Percentiles rank a stretch among this genome's conserved stretches.
These are phyloP conservation scores for Penicillium sp. DNA, from an alignment of 2,329 filamentous ascomycete genomes.

Conservation along the genomic window DNA sequence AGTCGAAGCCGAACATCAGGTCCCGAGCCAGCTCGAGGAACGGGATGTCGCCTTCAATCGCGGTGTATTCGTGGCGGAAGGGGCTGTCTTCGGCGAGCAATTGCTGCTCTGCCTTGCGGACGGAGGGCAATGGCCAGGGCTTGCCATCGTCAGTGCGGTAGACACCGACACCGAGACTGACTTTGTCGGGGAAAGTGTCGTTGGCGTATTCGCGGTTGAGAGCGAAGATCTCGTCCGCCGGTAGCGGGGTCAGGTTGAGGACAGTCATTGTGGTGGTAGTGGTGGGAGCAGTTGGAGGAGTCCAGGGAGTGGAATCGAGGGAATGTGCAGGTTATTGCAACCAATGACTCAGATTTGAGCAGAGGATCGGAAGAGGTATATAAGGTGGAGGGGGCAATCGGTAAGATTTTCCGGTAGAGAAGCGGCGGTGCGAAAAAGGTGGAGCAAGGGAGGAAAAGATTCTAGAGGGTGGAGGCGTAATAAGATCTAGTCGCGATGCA, in stretches of 20 bases:
- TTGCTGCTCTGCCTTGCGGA: slow-evolving; percentile 68
- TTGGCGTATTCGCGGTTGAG: slow-evolving; percentile 74
- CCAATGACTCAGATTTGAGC: too few relatives aligned
- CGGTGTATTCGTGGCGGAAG: slow-evolving; percentile 93
- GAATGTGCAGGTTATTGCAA: too few relatives aligned
- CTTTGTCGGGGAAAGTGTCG: slow-evolving; percentile 63
- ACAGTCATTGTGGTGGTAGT: too few relatives aligned
- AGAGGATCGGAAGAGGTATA: too few relatives aligned
- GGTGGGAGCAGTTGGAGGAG: too few relatives aligned
- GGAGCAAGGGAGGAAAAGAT: too few relatives aligned
- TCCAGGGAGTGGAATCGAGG: too few relatives aligned
- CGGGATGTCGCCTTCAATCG: slow-evolving; percentile 73
- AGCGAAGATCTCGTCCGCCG: slow-evolving; percentile 84
- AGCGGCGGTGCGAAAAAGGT: too few relatives aligned
- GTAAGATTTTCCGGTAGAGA: too few relatives aligned
- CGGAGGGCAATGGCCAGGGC: slow-evolving; percentile 89
- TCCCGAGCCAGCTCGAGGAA: slow-evolving; percentile 83
- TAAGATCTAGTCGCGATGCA: too few relatives aligned
- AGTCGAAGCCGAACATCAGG: slow-evolving; percentile 59
- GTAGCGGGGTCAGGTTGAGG: slow-evolving; percentile 62
- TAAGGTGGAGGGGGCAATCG: too few relatives aligned
- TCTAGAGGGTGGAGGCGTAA: too few relatives aligned
- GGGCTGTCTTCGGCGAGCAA: slow-evolving; percentile 74
- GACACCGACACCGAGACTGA: slow-evolving; percentile 82
- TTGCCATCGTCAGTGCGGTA: slow-evolving; percentile 88